phyloP scores from a whole-genome alignment of 441 rosid genomes.

The Rhodomyrtus psidioides region DNA sequence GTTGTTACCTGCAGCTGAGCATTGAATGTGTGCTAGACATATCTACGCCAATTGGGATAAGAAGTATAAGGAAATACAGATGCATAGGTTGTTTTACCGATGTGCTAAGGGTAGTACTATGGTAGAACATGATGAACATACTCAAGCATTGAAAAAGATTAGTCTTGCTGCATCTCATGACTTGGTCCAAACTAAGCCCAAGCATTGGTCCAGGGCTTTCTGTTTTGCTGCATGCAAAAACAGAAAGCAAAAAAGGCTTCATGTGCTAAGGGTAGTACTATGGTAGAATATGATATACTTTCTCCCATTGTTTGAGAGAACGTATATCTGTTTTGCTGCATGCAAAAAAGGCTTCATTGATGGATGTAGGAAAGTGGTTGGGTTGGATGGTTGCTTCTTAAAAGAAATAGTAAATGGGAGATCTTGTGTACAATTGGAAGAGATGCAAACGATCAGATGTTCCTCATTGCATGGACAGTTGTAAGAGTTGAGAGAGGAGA shows the following conservation, averaged over 20 bases:
- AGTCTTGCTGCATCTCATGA: neutral
- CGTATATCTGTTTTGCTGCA: too few relatives aligned
- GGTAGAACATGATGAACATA: neutral
- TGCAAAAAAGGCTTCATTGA: too few relatives aligned
- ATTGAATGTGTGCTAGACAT: neutral
- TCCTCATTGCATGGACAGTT: neutral
- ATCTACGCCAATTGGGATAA: neutral
- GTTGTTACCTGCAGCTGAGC: neutral
- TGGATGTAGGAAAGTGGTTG: too few relatives aligned
- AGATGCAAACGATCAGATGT: neutral
- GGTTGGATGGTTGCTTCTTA: too few relatives aligned
- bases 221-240: too few relatives aligned
- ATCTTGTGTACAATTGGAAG: neutral
- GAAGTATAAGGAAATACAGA: neutral
- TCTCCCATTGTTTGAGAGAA: too few relatives aligned
- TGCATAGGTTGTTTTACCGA: neutral
- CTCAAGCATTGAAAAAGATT: neutral
- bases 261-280: too few relatives aligned
- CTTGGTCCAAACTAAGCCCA: neutral
- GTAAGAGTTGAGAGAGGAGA: too few relatives aligned
- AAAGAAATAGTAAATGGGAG: too few relatives aligned
- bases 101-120: neutral
- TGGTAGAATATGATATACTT: too few relatives aligned
- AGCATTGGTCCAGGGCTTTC: neutral
- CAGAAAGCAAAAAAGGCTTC: too few relatives aligned